Evolutionary conservation across 345 rosid genomes (phyloP).

Genomic region (Orychophragmus violaceus): DNA sequence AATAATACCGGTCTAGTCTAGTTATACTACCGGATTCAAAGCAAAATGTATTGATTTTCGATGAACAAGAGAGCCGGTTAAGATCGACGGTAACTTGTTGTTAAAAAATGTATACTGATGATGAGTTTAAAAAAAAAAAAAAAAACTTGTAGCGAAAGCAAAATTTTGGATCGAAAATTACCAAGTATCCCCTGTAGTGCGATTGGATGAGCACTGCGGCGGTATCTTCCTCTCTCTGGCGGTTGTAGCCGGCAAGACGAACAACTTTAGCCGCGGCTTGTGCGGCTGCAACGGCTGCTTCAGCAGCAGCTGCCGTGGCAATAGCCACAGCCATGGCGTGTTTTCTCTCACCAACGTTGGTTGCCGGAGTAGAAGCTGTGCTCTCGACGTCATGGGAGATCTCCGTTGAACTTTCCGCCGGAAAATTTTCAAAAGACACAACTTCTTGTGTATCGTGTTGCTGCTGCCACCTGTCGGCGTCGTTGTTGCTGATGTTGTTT

Average conservation of each 20-base stretch:
- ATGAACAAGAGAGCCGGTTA: neutral
- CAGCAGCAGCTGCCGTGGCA: constrained; percentile 92
- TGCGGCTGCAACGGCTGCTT: constrained; percentile 92
- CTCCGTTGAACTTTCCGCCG: constrained; percentile 80
- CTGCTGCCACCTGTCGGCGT: constrained; percentile 38
- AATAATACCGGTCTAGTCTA: neutral
- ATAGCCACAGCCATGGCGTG: constrained; percentile 85
- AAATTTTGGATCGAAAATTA: constrained; percentile 22
- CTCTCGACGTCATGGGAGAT: constrained; percentile 56
- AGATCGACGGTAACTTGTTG: neutral
- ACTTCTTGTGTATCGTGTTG: constrained; percentile 67
- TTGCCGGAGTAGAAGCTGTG: constrained; percentile 39
- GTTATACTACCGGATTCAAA: neutral
- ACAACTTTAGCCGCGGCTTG: constrained; percentile 96
- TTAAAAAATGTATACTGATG: neutral
- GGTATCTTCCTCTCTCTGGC: constrained; percentile 63
- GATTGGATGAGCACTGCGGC: constrained; percentile 91
- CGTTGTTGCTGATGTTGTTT: constrained; percentile 3
- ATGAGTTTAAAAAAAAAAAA: neutral
- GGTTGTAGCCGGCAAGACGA: constrained; percentile 77
- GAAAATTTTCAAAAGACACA: constrained; percentile 78
- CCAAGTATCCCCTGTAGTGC: constrained; percentile 81
- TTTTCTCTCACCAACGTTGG: constrained; percentile 46
- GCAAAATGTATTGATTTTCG: neutral
- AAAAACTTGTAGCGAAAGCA: neutral